Evolutionary conservation across 1,284 basidiomycete species (phyloP), one percentile per base, ranked within the genome.

Genomic region (Puccinia hordei): DNA sequence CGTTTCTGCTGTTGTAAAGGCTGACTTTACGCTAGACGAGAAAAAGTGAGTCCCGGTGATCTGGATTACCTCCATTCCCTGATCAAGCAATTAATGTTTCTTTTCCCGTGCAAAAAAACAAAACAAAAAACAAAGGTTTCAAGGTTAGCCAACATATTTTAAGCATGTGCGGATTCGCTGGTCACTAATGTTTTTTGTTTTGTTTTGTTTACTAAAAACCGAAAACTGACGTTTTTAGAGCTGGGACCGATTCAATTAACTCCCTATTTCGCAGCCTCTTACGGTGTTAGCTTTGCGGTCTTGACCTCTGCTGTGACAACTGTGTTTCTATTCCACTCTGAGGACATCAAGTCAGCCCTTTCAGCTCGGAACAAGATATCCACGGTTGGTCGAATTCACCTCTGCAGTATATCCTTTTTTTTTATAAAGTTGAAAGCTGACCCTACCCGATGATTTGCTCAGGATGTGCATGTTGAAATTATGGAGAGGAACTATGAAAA

Each of bases 301-400:
- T 71, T 80, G 24, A 80, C 77, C 5, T 80, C 77, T 22, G 77
- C 77, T 49, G 68, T 80, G 3, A 24, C 63, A 35, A 72, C 77
- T 5, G 77, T 80, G n/a, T 72, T 80, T 38, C 38, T 80, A n/a
- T 80, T 80, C 30, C 77, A 80, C 46, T 80, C 65, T 44, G 69
- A 80, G 17, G 77, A 80, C 59, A 63, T 80, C 44, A 71, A 69
- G 33, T 41, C 68, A 1, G 77, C 68, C 10, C 38, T 59, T 71
- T 59, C 68, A 46, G 55, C 57, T 22, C 68, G 77, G 41, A 51
- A 72, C 41, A 30, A 71, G 35, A 44, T 22, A 51, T 71, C 77
- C 53, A 59, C 51, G 10, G 77, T 80, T 22, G 41, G 77, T 80
- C 30, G 27, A 22, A 13, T 27, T 69, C 22, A 13, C 35, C 19